These are phyloP conservation scores for Rauvolfia tetraphylla DNA, from an alignment of 257 asterid genomes.

Conservation along the genomic window DNA sequence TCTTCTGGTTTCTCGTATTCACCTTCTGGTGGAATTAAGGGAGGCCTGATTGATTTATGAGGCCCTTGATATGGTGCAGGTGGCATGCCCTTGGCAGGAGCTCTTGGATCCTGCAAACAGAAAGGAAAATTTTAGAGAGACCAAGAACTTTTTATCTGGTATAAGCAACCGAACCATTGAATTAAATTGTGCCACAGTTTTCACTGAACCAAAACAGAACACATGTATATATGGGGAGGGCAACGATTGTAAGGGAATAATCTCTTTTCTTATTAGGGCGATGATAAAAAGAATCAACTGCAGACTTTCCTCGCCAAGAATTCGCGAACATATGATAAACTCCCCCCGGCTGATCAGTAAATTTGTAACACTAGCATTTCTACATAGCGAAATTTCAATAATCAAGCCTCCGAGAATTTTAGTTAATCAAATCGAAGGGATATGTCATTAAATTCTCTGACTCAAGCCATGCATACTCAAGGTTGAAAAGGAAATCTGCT, in stretches of 20 bases:
- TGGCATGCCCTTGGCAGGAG: slow-evolving; percentile 39
- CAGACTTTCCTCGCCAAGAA: background rate
- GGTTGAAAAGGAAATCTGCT: background rate
- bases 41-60: slow-evolving; percentile 57
- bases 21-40: slow-evolving; percentile 65
- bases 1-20: slow-evolving; percentile 67
- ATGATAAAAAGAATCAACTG: too few relatives aligned
- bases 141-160: too few relatives aligned
- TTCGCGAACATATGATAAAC: too few relatives aligned
- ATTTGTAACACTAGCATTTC: too few relatives aligned
- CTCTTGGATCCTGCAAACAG: slow-evolving; percentile 43
- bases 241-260: background rate
- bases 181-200: too few relatives aligned
- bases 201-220: too few relatives aligned
- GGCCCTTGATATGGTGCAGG: slow-evolving; percentile 61
- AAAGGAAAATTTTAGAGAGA: background rate
- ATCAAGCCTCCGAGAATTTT: too few relatives aligned
- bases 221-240: background rate
- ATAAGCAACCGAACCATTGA: background rate
- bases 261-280: background rate
- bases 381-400: too few relatives aligned
- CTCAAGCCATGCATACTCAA: background rate
- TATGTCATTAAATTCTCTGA: too few relatives aligned
- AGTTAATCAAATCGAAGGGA: too few relatives aligned
- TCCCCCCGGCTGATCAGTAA: too few relatives aligned